Percentiles rank a stretch among this genome's conserved stretches.
Evolutionary conservation across 768 basidiomycete genomes (phyloP).

Genomic region (Cyclocybe aegerita): DNA sequence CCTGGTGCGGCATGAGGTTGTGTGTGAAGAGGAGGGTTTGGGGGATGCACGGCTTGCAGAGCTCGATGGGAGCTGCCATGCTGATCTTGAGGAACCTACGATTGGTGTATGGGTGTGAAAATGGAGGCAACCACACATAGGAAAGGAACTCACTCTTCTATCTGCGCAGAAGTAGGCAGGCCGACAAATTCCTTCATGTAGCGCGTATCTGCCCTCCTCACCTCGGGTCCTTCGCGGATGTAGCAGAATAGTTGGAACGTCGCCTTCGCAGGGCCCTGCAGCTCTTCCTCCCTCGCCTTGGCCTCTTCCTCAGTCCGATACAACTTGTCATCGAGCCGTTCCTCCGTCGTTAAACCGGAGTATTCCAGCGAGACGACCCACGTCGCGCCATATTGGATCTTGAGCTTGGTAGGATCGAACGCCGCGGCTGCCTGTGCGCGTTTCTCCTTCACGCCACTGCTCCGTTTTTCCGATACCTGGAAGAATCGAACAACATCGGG

Average conservation of each 20-base stretch:
- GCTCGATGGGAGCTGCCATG: slow-evolving; percentile 2
- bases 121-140: neutral
- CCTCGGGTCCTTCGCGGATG: slow-evolving; percentile 2
- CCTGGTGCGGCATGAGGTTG: slow-evolving; percentile 1
- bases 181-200: slow-evolving; percentile 9
- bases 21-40: slow-evolving; percentile 5
- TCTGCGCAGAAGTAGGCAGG: slow-evolving; percentile 5
- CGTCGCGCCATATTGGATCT: neutral
- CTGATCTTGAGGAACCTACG: slow-evolving; percentile 4
- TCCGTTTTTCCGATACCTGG: neutral
- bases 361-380: slow-evolving; percentile 7
- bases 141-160: slow-evolving; percentile 3
- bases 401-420: slow-evolving; percentile 3
- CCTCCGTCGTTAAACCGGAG: slow-evolving; percentile 5
- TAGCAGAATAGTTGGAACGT: slow-evolving; percentile 7
- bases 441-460: neutral
- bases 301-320: neutral
- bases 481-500: slow-evolving; percentile 5
- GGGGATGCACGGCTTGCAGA: slow-evolving; percentile 1
- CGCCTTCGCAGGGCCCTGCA: neutral
- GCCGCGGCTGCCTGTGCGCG: neutral
- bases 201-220: slow-evolving; percentile 2
- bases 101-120: neutral
- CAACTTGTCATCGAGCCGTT: neutral
- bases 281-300: too few species aligned